These are phyloP conservation scores for Nakaseomyces nivariensis DNA, from an alignment of 1,139 yeast species.

Conservation along the genomic window DNA sequence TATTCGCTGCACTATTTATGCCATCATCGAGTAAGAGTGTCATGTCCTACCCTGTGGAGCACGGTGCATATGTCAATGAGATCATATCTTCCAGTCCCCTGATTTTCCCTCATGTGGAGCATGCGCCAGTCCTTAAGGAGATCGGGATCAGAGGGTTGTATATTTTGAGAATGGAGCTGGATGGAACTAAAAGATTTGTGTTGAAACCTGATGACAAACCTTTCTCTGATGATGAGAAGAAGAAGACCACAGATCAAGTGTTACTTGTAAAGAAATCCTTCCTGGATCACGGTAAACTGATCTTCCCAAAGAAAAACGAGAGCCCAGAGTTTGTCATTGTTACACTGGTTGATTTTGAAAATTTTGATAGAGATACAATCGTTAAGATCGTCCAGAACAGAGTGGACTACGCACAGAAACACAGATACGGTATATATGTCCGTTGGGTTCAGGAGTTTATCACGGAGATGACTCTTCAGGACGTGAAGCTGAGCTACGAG, in stretches of 20 bases:
- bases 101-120: conserved; percentile 61
- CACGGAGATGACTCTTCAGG: conserved; percentile 42
- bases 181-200: conserved; percentile 37
- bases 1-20: not conserved
- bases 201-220: conserved; percentile 39
- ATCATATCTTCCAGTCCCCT: conserved; percentile 41
- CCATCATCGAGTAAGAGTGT: not conserved
- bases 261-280: conserved; percentile 45
- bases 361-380: conserved; percentile 49
- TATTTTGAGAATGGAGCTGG: conserved; percentile 34
- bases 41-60: conserved; percentile 24
- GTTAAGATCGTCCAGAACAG: conserved; percentile 68
- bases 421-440: conserved; percentile 67
- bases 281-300: conserved; percentile 55
- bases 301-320: conserved; percentile 35
- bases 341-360: conserved; percentile 70
- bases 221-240: conserved; percentile 32
- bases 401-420: conserved; percentile 66
- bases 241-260: conserved; percentile 33
- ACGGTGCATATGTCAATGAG: conserved; percentile 35
- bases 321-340: conserved; percentile 69
- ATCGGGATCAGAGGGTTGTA: conserved; percentile 45
- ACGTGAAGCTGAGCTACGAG: conserved; percentile 17
- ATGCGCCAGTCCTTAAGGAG: conserved; percentile 49
- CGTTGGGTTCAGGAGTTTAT: conserved; percentile 77